Evolutionary conservation across 176 grass and related monocot genomes (phyloP), one percentile per base, ranked within the genome.

Genomic region (Cymbopogon citratus): DNA sequence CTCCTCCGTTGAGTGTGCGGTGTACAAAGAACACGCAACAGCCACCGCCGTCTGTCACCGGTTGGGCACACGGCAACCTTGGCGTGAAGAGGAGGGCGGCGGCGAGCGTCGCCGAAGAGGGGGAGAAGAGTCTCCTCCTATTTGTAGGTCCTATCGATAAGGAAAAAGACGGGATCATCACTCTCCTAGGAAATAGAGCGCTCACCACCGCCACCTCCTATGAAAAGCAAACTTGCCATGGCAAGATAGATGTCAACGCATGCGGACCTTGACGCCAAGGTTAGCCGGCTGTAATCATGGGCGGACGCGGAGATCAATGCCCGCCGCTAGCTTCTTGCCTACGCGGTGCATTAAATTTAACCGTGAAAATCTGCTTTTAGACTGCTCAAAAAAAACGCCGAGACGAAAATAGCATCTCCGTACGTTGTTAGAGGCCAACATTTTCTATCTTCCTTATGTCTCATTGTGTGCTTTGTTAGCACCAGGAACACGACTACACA

Each of bases 291-390:
- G 4, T 5, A 75, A 75, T 59, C 25, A 61, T 11, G 15, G 36
- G 31, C 31, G 9, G 21, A 66, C 66, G 56, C 68, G 66, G 67
- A 25, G 33, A 79, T 70, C 66, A 79, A 84, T 79, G 31, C 45
- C 59, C 26, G 36, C 80, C 86, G 9, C 65, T 48, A 45, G 80
- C 80, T 66, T 9, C 67, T 73, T 29, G 19, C 51, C 64, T 24
- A n/a, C n/a, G 36, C 9, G 12, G 25, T 11, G 1, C 5, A 6
- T 68, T 68, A 66, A 73, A 65, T 79, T 66, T 80, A 80, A 68
- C 40, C 18, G 2, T 16, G 25, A 63, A 60, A 60, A 11, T 46
- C 8, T 60, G 23, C 3, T 60, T 49, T 49, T 49, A 12, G n/a
- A 10, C 10, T 60, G 9, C n/a, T 4, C 9, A 23, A 60, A 25